These are phyloP conservation scores for Steccherinum ochraceum DNA, from an alignment of 768 basidiomycete genomes.

Conservation along the genomic window DNA sequence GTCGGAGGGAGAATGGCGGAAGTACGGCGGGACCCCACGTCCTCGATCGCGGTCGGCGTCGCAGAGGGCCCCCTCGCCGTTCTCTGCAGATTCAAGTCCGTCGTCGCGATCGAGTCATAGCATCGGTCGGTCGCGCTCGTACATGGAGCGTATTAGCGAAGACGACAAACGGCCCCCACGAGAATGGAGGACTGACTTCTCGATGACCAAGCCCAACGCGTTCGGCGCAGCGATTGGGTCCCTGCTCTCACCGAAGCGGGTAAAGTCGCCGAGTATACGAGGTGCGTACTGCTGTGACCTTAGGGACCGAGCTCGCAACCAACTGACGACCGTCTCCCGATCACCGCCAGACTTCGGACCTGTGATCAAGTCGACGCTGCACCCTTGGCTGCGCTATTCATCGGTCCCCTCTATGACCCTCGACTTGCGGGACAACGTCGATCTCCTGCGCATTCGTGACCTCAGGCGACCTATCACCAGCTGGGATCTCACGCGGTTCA, in stretches of 20 bases:
- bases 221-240: conserved; percentile 13
- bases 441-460: conserved; percentile 37
- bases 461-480: conserved; percentile 36
- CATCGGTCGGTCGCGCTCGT: not conserved
- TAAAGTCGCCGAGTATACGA: conserved; percentile 14
- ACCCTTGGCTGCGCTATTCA: conserved; percentile 22
- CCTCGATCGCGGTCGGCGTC: not conserved
- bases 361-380: conserved; percentile 17
- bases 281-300: not conserved
- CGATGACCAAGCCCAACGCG: conserved; percentile 16
- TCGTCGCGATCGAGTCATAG: not conserved
- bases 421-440: conserved; percentile 43
- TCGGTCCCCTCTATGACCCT: conserved; percentile 34
- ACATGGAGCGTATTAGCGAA: conserved; percentile 1
- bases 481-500: conserved; percentile 49
- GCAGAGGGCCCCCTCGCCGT: not conserved
- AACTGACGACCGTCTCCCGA: not conserved
- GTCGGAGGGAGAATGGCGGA: not conserved
- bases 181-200: conserved; percentile 28
- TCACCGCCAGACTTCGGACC: conserved; percentile 2
- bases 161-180: conserved; percentile 20
- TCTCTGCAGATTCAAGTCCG: not conserved
- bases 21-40: not conserved
- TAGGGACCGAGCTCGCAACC: too few relatives aligned
- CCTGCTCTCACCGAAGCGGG: conserved; percentile 15